These are phyloP conservation scores for Hanseniaspora pseudoguilliermondii DNA, from an alignment of 805 yeast genomes.

Conservation along the genomic window DNA sequence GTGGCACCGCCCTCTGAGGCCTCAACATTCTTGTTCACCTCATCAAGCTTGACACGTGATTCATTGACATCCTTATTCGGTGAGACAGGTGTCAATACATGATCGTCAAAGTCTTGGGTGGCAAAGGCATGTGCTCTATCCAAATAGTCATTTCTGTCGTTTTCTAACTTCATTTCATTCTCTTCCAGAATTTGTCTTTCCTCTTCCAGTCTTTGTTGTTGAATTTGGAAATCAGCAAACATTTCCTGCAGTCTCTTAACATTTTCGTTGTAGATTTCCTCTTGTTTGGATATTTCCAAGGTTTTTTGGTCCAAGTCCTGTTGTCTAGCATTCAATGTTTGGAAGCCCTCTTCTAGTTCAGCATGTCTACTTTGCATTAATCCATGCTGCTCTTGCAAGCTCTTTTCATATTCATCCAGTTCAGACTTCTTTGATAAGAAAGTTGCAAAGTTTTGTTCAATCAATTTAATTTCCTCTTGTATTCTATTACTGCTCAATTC, in stretches of 20 bases:
- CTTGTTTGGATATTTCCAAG: conserved; percentile 28
- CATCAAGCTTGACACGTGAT: conserved; percentile 15
- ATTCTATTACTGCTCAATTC: conserved; percentile 37
- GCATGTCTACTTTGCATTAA: conserved; percentile 23
- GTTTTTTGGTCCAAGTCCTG: conserved; percentile 27
- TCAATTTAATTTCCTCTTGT: conserved; percentile 31
- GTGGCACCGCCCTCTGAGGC: conserved; percentile 21
- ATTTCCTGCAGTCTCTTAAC: conserved; percentile 27
- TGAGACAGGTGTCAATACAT: background rate
- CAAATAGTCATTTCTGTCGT: conserved; percentile 25
- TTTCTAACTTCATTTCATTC: conserved; percentile 21
- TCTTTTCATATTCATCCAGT: conserved; percentile 30
- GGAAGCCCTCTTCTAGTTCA: conserved; percentile 28
- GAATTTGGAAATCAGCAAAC: conserved; percentile 27
- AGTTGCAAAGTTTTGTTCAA: conserved; percentile 22
- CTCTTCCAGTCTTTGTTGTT: conserved; percentile 29
- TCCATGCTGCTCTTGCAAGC: conserved; percentile 28
- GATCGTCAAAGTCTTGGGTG: conserved; percentile 9
- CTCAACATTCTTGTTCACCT: conserved; percentile 17
- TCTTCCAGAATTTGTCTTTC: conserved; percentile 32
- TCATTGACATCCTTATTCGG: conserved; percentile 15
- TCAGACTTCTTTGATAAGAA: conserved; percentile 26
- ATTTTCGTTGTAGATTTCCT: conserved; percentile 28
- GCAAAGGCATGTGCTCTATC: conserved; percentile 30
- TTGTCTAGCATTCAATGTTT: conserved; percentile 27